Conservation (phyloP, 2,329 filamentous ascomycete genomes). For the Calonectria naviculata region DNA sequence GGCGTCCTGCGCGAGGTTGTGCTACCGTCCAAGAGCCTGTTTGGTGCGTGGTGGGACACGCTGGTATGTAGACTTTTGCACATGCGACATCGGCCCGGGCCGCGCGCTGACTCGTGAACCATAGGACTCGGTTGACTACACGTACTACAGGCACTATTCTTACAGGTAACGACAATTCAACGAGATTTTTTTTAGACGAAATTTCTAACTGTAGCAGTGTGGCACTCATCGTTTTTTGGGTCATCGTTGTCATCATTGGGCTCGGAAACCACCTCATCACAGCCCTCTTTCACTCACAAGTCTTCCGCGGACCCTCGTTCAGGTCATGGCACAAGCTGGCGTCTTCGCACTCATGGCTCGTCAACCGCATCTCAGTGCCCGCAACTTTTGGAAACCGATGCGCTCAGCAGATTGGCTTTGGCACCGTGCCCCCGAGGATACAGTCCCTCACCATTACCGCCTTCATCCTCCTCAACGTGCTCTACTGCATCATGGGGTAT, state of each 20-base stretch:
- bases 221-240: slow-evolving; percentile 55
- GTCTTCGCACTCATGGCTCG: slow-evolving; percentile 41
- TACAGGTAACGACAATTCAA: slow-evolving; percentile 46
- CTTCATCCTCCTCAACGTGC: slow-evolving; percentile 53
- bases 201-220: slow-evolving; percentile 32
- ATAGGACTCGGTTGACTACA: slow-evolving; percentile 50
- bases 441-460: slow-evolving; percentile 52
- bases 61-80: slow-evolving; percentile 40
- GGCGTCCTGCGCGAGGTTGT: slow-evolving; percentile 43
- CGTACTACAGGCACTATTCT: slow-evolving; percentile 45
- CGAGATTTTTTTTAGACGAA: fast-evolving
- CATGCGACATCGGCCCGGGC: not conserved
- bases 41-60: slow-evolving; percentile 50
- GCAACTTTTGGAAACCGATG: slow-evolving; percentile 57
- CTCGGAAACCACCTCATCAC: slow-evolving; percentile 43
- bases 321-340: not conserved
- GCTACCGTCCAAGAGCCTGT: slow-evolving; percentile 48
- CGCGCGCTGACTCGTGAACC: slow-evolving; percentile 8
- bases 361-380: slow-evolving; percentile 49
- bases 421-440: slow-evolving; percentile 56
- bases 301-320: not conserved
- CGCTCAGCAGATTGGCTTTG: slow-evolving; percentile 57
- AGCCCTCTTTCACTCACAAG: slow-evolving; percentile 15
- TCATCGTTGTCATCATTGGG: slow-evolving; percentile 49
- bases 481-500: slow-evolving; percentile 51